Conservation (phyloP, 1,139 yeast genomes). For the Debaryomyces sp. region DNA sequence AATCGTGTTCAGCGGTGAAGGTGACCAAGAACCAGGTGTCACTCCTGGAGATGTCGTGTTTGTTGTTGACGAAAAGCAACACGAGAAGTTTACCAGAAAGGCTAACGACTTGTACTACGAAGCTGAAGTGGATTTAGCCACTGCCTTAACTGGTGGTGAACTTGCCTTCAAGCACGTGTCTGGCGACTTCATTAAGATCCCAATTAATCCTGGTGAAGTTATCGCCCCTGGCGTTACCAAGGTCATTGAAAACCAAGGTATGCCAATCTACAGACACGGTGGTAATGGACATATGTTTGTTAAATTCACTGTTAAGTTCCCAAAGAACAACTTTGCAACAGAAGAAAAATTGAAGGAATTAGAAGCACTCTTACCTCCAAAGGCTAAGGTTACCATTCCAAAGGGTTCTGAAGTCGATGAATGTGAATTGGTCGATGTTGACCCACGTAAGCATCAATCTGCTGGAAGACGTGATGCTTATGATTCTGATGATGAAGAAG, state of each 20-base stretch:
- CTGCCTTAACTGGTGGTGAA: slow-evolving; percentile 96
- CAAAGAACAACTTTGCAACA: slow-evolving; percentile 59
- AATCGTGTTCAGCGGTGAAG: slow-evolving; percentile 91
- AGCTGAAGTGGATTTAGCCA: slow-evolving; percentile 85
- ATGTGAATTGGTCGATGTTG: slow-evolving; percentile 68
- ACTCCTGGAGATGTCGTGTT: slow-evolving; percentile 97
- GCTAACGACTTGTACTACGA: slow-evolving; percentile 87
- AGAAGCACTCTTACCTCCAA: slow-evolving; percentile 68
- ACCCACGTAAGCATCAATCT: slow-evolving; percentile 60
- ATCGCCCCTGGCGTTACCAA: slow-evolving; percentile 82
- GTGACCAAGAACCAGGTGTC: slow-evolving; percentile 95
- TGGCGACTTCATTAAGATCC: slow-evolving; percentile 84
- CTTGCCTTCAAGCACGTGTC: slow-evolving; percentile 83
- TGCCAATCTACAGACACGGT: slow-evolving; percentile 83
- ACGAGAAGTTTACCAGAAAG: slow-evolving; percentile 79
- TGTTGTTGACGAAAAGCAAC: slow-evolving; percentile 86
- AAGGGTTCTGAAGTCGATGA: slow-evolving; percentile 76
- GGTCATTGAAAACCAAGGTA: slow-evolving; percentile 92
- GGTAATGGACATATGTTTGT: slow-evolving; percentile 74
- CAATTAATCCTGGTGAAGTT: slow-evolving; percentile 89
- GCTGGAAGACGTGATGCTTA: slow-evolving; percentile 54
- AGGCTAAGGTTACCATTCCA: slow-evolving; percentile 59
- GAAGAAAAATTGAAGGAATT: slow-evolving; percentile 69
- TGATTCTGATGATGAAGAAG: slow-evolving; percentile 70
- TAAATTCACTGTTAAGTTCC: slow-evolving; percentile 75